Base-by-base conservation (phyloP, 176 grass and related monocot species). In the Tillandsia leiboldiana region DNA sequence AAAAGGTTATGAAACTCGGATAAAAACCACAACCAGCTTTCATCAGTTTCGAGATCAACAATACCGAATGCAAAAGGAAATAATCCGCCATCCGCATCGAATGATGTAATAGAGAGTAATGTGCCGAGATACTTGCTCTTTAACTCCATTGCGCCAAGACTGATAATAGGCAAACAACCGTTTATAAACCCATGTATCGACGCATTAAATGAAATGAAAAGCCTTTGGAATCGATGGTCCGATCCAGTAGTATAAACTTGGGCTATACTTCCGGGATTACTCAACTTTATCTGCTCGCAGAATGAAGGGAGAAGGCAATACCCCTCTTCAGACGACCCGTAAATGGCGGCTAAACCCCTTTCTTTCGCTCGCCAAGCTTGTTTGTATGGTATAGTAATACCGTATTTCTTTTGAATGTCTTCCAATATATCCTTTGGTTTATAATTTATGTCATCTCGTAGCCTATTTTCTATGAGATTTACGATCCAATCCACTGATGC, bases 401-500 rank as follows among this genome's bases (percentile, higher is more conserved):
- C 75, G 12, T 77, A 77, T 61, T 77, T 52, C n/a, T 69, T 77
- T 53, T 77, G 75, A 50, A 77, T 69, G 12, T 77, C 75, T 77
- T 69, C 52, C 18, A 77, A 12, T 69, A 77, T 77, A 42, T 77
- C 75, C 42, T 69, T 77, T 59, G 75, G 75, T 51, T 67, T 77
- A 61, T 77, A 77, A 61, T 77, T 77, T 48, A 69, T 53, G 69
- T 77, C 54, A 20, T 67, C 66, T 50, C 75, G 65, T 33, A 77
- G 33, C 42, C 53, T 51, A 28, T 77, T 66, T 47, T 69, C 75
- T 50, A 77, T 77, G 53, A 77, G 75, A 61, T 77, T 77, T 49
- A 77, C 75, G 61, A 77, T 77, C 75, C 75, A 77, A 14, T 77
- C 75, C 5, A 77, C 66, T 69, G 75, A 77, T 69, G 75, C 75